Evolutionary conservation across 441 rosid species (phyloP), one percentile per base, ranked within the genome.

Genomic region (Aleurites moluccanus): DNA sequence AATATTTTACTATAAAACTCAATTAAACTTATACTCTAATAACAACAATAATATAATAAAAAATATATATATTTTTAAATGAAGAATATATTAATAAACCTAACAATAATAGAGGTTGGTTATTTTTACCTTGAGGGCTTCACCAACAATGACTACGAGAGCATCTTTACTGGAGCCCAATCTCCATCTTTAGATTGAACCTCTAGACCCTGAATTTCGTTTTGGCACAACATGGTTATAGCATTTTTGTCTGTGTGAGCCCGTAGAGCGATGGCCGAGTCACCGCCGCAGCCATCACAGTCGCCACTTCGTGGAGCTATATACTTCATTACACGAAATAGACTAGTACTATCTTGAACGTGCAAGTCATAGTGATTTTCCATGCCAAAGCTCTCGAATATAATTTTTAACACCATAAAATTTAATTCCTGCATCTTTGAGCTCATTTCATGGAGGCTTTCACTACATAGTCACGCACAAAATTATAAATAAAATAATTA

Each of bases 161-260:
- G 82, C 84, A 64, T 79, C 63, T n/a, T 62, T 60, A 14, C 49
- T 28, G 68, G 60, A 64, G 56, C 79, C 84, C 85, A 84, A 0
- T 79, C 28, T 0, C 84, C 86, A 5, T 83, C 79, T 21, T 73
- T 69, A 67, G 80, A 69, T 15, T 76, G 74, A 30, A 86, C 14
- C 72, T 86, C 81, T 0, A 86, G 80, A 23, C 85, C 89, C 25
- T 84, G 85, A 33, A 81, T 84, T 14, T 80, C 83, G 52, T 83
- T 84, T 73, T 84, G 84, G 64, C 73, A 78, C 4, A 86, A 74
- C 38, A 86, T 75, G 23, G 89, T 79, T 28, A 83, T 57, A 4
- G 68, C 65, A 59, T 83, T 81, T 70, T 84, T 83, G 79, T 86
- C 89, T 0, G 84, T 84, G 75, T 84, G 87, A 67, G 87, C 70